A percentile compares a stretch with the other conserved stretches of the same genome.
Evolutionary conservation across 495 filamentous ascomycete species (phyloP).

Genomic region (Glonium stellatum): DNA sequence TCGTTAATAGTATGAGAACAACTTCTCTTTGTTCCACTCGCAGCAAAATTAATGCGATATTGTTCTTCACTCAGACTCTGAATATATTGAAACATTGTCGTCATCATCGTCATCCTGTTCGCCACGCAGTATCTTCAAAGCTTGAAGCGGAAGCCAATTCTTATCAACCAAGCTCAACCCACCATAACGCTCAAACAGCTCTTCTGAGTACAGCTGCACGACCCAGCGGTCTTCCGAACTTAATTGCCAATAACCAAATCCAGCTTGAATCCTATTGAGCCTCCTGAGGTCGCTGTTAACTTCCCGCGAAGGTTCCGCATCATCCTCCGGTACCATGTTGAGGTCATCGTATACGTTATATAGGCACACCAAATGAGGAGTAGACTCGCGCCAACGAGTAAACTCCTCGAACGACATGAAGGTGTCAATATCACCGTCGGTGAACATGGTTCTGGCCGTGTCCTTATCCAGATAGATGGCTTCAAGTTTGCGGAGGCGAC

Average conservation of each 20-base stretch:
- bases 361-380: not conserved
- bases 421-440: not conserved
- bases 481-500: not conserved
- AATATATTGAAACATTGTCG: not conserved
- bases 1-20: not conserved
- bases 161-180: constrained; percentile 15
- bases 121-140: constrained; percentile 13
- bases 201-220: constrained; percentile 20
- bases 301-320: not conserved
- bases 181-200: constrained; percentile 21
- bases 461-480: not conserved
- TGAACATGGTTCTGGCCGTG: not conserved
- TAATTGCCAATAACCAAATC: not conserved
- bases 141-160: constrained; percentile 9
- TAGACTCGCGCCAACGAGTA: constrained; percentile 5
- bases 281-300: not conserved
- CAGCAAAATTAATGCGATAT: not conserved
- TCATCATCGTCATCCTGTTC: constrained; percentile 4
- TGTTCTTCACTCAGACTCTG: not conserved
- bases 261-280: not conserved
- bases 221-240: constrained; percentile 15
- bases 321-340: constrained; percentile 4
- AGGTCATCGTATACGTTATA: constrained; percentile 1
- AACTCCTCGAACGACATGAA: constrained; percentile 15
- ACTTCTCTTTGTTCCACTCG: not conserved